Evolutionary conservation across 805 yeast genomes (phyloP).

Genomic region (Wickerhamomyces chambardii): DNA sequence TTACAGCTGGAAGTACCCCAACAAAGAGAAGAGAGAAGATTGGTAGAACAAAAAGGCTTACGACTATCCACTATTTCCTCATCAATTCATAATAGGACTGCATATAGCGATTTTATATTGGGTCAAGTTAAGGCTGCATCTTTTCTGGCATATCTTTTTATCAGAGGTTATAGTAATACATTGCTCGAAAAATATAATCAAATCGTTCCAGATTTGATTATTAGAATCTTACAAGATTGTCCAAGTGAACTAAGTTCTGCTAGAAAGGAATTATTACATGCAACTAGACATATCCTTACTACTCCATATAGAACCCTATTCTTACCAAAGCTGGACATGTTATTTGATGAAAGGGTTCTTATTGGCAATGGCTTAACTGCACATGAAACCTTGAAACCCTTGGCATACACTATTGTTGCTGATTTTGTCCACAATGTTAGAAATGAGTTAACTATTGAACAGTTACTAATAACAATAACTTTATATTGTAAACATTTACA

Average conservation of each 20-base stretch:
- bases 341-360: conserved; percentile 80
- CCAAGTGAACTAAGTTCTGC: conserved; percentile 91
- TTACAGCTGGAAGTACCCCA: conserved; percentile 74
- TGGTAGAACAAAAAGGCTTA: conserved; percentile 46
- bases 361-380: conserved; percentile 92
- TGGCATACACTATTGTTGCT: conserved; percentile 93
- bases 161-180: conserved; percentile 72
- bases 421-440: conserved; percentile 92
- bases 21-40: conserved; percentile 58
- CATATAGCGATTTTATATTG: conserved; percentile 80
- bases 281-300: conserved; percentile 88
- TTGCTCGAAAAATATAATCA: conserved; percentile 45
- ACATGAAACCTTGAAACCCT: conserved; percentile 80
- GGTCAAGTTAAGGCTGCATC: conserved; percentile 97
- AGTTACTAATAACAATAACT: conserved; percentile 79
- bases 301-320: conserved; percentile 81
- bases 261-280: conserved; percentile 86
- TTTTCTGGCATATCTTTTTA: conserved; percentile 83
- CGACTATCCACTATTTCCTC: conserved; percentile 68
- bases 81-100: conserved; percentile 62
- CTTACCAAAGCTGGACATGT: conserved; percentile 73
- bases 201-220: conserved; percentile 78
- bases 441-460: conserved; percentile 69
- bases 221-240: conserved; percentile 85
- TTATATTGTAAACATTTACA: conserved; percentile 75